phyloP scores from a whole-genome alignment of 148 eudicot genomes.

The Chenopodium quinoa region DNA sequence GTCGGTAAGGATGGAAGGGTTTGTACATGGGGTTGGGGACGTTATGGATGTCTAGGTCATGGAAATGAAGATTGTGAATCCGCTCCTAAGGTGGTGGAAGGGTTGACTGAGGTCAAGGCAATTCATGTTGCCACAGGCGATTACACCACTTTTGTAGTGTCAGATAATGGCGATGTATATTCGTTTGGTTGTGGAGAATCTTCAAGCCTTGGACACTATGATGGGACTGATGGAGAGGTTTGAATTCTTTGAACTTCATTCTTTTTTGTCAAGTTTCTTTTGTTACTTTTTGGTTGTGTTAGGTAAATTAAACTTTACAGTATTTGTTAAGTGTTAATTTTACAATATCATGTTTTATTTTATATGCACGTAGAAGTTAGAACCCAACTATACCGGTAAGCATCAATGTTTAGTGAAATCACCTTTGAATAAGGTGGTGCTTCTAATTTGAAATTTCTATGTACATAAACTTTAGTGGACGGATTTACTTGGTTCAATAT shows the following conservation, averaged over 20 bases:
- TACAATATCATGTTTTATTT: neutral
- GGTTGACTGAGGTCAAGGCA: slow-evolving; percentile 65
- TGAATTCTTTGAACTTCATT: slow-evolving; percentile 8
- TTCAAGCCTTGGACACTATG: slow-evolving; percentile 79
- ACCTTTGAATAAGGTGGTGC: no score
- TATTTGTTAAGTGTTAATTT: neutral
- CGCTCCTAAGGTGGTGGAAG: slow-evolving; percentile 85
- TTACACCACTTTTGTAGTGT: slow-evolving; percentile 86
- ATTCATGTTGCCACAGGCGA: slow-evolving; percentile 93
- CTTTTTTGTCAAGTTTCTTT: neutral
- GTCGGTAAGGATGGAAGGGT: slow-evolving; percentile 92
- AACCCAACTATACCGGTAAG: no score
- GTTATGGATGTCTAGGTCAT: slow-evolving; percentile 90
- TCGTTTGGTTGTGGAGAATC: slow-evolving; percentile 97
- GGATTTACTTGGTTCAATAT: neutral
- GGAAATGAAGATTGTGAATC: slow-evolving; percentile 86
- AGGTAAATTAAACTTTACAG: neutral
- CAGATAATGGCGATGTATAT: slow-evolving; percentile 72
- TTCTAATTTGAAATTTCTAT: neutral
- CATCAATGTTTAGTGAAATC: no score
- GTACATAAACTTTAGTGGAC: no score
- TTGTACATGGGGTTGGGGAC: slow-evolving; percentile 99
- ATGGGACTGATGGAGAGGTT: slow-evolving; percentile 63
- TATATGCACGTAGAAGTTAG: no score
- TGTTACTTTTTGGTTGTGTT: neutral